A percentile compares a stretch with the other conserved stretches of the same genome.
These are phyloP conservation scores for Globisporangium spiculum DNA, from an alignment of 352 stramenopile species.

Conservation along the genomic window DNA sequence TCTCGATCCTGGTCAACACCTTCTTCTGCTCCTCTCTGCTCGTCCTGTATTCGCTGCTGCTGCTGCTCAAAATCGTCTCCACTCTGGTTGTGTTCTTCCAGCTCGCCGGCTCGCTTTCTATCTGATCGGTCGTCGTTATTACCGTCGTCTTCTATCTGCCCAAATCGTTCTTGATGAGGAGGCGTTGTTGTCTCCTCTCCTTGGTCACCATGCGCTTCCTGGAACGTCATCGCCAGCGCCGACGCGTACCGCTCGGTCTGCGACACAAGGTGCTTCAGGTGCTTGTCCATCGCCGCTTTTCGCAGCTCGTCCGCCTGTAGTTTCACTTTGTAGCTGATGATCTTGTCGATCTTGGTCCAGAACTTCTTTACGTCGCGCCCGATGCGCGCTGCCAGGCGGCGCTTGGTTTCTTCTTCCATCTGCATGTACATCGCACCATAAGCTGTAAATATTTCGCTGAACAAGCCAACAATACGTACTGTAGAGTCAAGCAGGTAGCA, in stretches of 20 bases:
- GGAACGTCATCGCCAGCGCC: conserved; percentile 69
- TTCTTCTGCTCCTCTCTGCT: background rate
- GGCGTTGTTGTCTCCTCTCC: background rate
- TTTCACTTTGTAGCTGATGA: conserved; percentile 98
- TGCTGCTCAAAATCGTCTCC: background rate
- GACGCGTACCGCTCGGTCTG: conserved; percentile 97
- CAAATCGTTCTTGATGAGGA: background rate
- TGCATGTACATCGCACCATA: background rate
- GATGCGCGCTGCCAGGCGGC: conserved; percentile 74
- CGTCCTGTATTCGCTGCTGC: background rate
- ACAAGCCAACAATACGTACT: conserved; percentile 16
- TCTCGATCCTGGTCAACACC: background rate
- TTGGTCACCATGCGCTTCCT: conserved; percentile 15
- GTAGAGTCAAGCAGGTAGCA: background rate
- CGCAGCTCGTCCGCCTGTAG: conserved; percentile 83
- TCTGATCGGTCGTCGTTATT: background rate
- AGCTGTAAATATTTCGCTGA: too few species aligned
- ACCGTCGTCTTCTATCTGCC: background rate
- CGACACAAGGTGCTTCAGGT: conserved; percentile 93
- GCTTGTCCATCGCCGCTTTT: conserved; percentile 94
- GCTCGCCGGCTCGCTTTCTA: background rate
- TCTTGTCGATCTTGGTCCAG: conserved; percentile 98
- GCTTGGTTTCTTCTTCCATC: conserved; percentile 39
- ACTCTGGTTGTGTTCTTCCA: background rate
- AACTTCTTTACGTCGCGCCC: conserved; percentile 90